phyloP scores from a whole-genome alignment of 768 basidiomycete species.

The Lactarius trivialis region DNA sequence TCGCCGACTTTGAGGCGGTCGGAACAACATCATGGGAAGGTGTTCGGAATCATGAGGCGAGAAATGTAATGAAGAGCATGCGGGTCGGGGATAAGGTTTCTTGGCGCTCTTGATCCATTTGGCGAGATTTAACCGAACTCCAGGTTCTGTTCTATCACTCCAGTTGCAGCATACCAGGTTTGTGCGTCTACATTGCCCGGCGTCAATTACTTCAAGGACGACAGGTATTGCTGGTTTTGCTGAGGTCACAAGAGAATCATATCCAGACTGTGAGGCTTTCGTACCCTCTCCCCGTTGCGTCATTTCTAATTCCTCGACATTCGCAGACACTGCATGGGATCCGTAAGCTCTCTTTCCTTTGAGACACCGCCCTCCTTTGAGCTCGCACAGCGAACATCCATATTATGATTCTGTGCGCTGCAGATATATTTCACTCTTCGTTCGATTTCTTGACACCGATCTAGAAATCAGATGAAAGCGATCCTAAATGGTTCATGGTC shows the following conservation, averaged over 20 bases:
- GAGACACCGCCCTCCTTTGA: neutral
- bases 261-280: constrained; percentile 72
- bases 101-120: neutral
- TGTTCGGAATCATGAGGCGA: constrained; percentile 78
- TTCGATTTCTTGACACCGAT: constrained; percentile 3
- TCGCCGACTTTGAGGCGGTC: constrained; percentile 75
- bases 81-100: constrained; percentile 62
- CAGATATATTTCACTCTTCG: neutral
- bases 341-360: constrained; percentile 41
- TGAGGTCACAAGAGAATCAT: constrained; percentile 77
- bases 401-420: constrained; percentile 65
- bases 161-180: constrained; percentile 78
- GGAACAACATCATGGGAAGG: constrained; percentile 79
- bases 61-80: constrained; percentile 83
- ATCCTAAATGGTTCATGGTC: constrained; percentile 94
- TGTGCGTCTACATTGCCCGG: constrained; percentile 18
- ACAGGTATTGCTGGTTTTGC: constrained; percentile 77
- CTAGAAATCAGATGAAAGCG: constrained; percentile 69
- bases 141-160: constrained; percentile 85
- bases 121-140: neutral
- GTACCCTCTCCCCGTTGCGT: neutral
- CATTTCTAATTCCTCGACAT: constrained; percentile 5
- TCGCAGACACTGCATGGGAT: constrained; percentile 85
- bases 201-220: neutral
- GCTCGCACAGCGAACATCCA: constrained; percentile 50